A percentile compares a stretch with the other conserved stretches of the same genome.
Evolutionary conservation across 805 yeast species (phyloP).

Genomic region (Hanseniaspora nectarophila): DNA sequence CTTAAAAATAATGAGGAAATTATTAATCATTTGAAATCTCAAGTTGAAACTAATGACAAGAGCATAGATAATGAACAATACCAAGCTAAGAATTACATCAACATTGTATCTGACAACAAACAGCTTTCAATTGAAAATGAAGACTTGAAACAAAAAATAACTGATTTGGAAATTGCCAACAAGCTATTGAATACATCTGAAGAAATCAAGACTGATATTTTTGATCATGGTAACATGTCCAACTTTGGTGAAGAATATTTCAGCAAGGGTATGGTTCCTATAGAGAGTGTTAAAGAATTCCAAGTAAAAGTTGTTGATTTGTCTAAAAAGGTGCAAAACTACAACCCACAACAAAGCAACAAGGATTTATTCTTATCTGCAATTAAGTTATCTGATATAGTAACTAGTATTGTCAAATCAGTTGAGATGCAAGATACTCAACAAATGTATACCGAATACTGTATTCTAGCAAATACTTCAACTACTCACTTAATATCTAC

Average conservation of each 20-base stretch:
- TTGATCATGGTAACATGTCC: slow-evolving; percentile 18
- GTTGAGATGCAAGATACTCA: slow-evolving; percentile 19
- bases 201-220: neutral
- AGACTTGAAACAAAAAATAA: slow-evolving; percentile 29
- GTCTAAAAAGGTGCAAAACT: slow-evolving; percentile 27
- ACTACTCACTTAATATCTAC: slow-evolving; percentile 58
- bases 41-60: neutral
- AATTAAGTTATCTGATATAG: slow-evolving; percentile 36
- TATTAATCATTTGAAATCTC: neutral
- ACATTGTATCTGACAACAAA: slow-evolving; percentile 22
- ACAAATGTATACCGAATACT: slow-evolving; percentile 26
- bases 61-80: neutral
- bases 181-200: slow-evolving; percentile 4
- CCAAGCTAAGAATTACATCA: slow-evolving; percentile 19
- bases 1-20: neutral
- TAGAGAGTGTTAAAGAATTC: slow-evolving; percentile 34
- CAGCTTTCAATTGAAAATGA: slow-evolving; percentile 27
- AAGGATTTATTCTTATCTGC: slow-evolving; percentile 41
- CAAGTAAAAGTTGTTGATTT: slow-evolving; percentile 40
- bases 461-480: slow-evolving; percentile 44
- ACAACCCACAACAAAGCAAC: slow-evolving; percentile 23
- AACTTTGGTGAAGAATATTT: slow-evolving; percentile 19
- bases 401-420: slow-evolving; percentile 22
- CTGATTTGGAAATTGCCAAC: slow-evolving; percentile 39
- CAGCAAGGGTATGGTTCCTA: slow-evolving; percentile 37